A percentile compares a stretch with the other conserved stretches of the same genome.
Evolutionary conservation across 2,329 filamentous ascomycete genomes (phyloP).

Genomic region (Diaporthe ilicicola): DNA sequence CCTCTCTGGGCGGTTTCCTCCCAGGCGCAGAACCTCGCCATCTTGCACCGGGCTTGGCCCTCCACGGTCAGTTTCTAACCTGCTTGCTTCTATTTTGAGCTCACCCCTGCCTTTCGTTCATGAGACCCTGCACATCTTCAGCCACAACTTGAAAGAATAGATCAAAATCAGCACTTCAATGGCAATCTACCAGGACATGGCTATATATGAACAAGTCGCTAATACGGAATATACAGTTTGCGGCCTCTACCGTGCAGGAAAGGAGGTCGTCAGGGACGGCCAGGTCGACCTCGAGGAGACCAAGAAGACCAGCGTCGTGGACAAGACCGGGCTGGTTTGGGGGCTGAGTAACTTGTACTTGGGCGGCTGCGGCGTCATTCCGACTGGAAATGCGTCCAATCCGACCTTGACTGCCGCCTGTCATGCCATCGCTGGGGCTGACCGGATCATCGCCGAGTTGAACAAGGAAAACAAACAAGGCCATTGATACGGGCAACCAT

Average conservation of each 20-base stretch:
- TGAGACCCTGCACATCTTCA: not conserved
- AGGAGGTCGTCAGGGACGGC: not conserved
- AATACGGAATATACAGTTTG: constrained; percentile 26
- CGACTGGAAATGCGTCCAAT: constrained; percentile 37
- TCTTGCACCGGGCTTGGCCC: constrained; percentile 34
- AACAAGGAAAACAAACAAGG: too few relatives aligned
- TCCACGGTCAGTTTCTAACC: constrained; percentile 26
- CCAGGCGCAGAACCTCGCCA: constrained; percentile 36
- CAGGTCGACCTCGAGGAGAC: not conserved
- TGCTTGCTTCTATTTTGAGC: not conserved
- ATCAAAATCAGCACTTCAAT: not conserved
- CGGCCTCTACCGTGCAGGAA: constrained; percentile 35
- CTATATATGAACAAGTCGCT: not conserved
- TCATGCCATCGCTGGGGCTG: constrained; percentile 36
- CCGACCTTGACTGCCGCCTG: constrained; percentile 40
- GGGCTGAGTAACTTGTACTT: constrained; percentile 36
- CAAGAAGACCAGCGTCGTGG: constrained; percentile 34
- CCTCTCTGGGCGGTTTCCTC: constrained; percentile 35
- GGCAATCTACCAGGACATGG: not conserved
- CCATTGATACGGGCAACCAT: not conserved
- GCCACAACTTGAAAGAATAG: not conserved
- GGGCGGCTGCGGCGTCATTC: constrained; percentile 39
- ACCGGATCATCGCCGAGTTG: constrained; percentile 1
- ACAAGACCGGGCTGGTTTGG: constrained; percentile 37
- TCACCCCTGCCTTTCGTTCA: not conserved